These are phyloP conservation scores for Ustanciosporium gigantosporum DNA, from an alignment of 1,284 basidiomycete species.

Conservation along the genomic window DNA sequence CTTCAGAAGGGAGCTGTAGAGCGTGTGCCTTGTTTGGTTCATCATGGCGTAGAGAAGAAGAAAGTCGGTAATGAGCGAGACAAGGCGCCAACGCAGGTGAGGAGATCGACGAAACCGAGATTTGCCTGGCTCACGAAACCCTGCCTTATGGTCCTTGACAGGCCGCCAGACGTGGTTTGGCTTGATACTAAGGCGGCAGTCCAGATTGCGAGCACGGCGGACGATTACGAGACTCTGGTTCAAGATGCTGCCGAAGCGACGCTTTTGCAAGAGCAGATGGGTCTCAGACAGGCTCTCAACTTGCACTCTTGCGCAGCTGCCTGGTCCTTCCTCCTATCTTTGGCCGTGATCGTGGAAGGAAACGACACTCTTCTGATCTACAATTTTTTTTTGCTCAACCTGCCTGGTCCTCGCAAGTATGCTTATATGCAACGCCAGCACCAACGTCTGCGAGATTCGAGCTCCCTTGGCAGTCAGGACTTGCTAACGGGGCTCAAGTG, in stretches of 20 bases:
- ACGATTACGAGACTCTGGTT: conserved; percentile 58
- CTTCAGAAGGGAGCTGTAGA: too few relatives aligned
- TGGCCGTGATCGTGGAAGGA: conserved; percentile 65
- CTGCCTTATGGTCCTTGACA: too few relatives aligned
- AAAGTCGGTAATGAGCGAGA: too few relatives aligned
- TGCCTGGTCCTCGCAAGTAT: too few relatives aligned
- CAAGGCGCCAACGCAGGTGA: too few relatives aligned
- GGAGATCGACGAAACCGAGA: too few relatives aligned
- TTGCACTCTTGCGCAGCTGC: conserved; percentile 63
- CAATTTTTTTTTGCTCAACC: conserved; percentile 63
- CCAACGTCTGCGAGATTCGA: too few relatives aligned
- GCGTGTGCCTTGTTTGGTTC: too few relatives aligned
- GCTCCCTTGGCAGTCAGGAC: conserved; percentile 64
- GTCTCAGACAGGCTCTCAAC: conserved; percentile 61
- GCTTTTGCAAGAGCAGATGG: conserved; percentile 60
- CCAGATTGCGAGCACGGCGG: conserved; percentile 40
- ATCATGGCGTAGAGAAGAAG: too few relatives aligned
- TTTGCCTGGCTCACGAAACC: too few relatives aligned
- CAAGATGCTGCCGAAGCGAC: conserved; percentile 62
- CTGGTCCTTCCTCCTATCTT: conserved; percentile 63
- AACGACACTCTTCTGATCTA: conserved; percentile 55
- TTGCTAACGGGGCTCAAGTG: conserved; percentile 6
- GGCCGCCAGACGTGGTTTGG: conserved; percentile 32
- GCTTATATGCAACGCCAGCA: too few relatives aligned
- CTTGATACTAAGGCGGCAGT: conserved; percentile 43